phyloP scores from a whole-genome alignment of 148 eudicot genomes.

The Limonium bicolor region DNA sequence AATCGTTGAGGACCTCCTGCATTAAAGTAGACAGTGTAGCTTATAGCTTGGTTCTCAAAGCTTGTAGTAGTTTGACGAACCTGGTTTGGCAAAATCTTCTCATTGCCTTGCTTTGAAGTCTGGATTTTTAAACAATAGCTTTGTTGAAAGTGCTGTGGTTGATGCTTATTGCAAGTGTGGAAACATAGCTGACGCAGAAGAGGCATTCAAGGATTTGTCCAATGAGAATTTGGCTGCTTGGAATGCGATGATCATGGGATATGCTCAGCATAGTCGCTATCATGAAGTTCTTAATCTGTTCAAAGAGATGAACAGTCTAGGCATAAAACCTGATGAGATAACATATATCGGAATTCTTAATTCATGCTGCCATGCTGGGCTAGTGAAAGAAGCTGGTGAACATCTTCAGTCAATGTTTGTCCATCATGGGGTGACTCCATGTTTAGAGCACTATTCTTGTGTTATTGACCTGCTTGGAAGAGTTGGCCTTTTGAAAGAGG shows the following conservation, averaged over 20 bases:
- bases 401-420: constrained; percentile 32
- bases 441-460: constrained; percentile 51
- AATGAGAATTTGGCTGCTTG: constrained; percentile 36
- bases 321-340: constrained; percentile 38
- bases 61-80: constrained; percentile 33
- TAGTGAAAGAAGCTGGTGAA: constrained; percentile 28
- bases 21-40: constrained; percentile 18
- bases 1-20: constrained; percentile 13
- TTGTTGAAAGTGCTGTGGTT: constrained; percentile 32
- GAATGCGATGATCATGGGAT: constrained; percentile 53
- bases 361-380: constrained; percentile 42
- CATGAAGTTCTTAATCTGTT: constrained; percentile 21
- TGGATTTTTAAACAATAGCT: constrained; percentile 21
- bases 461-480: constrained; percentile 40
- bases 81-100: constrained; percentile 29
- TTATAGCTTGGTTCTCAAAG: constrained; percentile 36
- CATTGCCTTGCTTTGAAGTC: constrained; percentile 33
- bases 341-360: constrained; percentile 50
- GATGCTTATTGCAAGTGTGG: constrained; percentile 56
- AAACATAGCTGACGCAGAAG: constrained; percentile 26
- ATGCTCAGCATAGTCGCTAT: constrained; percentile 35
- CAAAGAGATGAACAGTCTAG: constrained; percentile 14
- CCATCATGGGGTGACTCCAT: constrained; percentile 29
- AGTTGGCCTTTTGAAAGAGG: constrained; percentile 38
- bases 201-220: constrained; percentile 17